Percentiles rank a stretch among this genome's conserved stretches.
These are phyloP conservation scores for Prillingera fragicola DNA, from an alignment of 1,284 basidiomycete species.

Conservation along the genomic window DNA sequence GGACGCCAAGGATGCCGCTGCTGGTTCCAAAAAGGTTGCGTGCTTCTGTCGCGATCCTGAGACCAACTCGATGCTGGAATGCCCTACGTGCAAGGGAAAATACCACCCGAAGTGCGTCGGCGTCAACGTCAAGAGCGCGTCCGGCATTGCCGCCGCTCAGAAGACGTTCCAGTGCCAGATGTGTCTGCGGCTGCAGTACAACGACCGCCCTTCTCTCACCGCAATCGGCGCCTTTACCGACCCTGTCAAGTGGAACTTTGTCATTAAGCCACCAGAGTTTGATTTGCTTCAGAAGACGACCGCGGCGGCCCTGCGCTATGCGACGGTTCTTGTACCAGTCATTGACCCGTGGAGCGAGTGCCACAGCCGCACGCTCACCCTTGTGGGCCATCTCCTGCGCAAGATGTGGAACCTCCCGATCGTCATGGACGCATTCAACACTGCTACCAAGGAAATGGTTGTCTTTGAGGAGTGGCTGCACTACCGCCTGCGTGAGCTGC, in stretches of 20 bases:
- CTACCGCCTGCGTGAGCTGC: constrained; percentile 26
- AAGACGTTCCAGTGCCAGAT: constrained; percentile 36
- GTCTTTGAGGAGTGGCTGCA: constrained; percentile 34
- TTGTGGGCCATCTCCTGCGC: constrained; percentile 25
- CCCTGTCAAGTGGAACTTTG: constrained; percentile 25
- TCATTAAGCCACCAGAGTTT: constrained; percentile 27
- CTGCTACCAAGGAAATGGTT: constrained; percentile 17
- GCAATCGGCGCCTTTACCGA: constrained; percentile 19
- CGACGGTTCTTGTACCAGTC: constrained; percentile 17
- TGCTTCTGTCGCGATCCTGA: constrained; percentile 35
- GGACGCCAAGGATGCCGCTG: constrained; percentile 13
- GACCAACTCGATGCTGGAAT: constrained; percentile 27
- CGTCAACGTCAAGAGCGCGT: constrained; percentile 19
- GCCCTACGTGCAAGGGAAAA: constrained; percentile 24
- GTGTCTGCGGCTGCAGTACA: constrained; percentile 29
- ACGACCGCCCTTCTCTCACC: constrained; percentile 30
- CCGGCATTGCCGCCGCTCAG: constrained; percentile 5
- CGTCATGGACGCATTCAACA: constrained; percentile 24
- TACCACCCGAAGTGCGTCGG: constrained; percentile 42
- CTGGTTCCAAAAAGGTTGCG: too few relatives aligned
- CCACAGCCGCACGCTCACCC: constrained; percentile 5
- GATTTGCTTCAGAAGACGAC: constrained; percentile 20
- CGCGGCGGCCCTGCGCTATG: constrained; percentile 20
- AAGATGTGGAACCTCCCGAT: constrained; percentile 39
- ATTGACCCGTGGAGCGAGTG: constrained; percentile 19